Evolutionary conservation across 2,329 filamentous ascomycete genomes (phyloP).

Genomic region (Lecanicillium sp.): DNA sequence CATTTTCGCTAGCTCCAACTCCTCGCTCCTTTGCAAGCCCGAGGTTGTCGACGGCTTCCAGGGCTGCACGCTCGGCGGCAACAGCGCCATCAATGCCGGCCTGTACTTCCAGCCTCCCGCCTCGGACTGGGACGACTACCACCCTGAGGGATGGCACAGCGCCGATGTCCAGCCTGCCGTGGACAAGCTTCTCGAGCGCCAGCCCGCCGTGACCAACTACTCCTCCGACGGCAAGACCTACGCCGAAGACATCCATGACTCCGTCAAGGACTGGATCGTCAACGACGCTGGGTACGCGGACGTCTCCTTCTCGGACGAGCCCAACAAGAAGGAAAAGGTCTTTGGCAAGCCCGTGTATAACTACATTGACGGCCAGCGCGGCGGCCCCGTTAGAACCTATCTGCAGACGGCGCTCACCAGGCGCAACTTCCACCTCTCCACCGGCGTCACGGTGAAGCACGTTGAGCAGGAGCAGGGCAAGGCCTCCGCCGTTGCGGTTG

Average conservation of each 20-base stretch:
- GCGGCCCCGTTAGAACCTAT: constrained; percentile 41
- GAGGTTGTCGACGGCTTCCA: constrained; percentile 33
- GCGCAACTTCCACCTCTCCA: constrained; percentile 35
- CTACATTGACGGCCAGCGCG: constrained; percentile 40
- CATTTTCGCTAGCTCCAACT: constrained; percentile 34
- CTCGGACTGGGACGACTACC: constrained; percentile 43
- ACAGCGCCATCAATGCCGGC: constrained; percentile 46
- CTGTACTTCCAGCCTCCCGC: constrained; percentile 45
- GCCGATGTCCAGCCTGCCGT: constrained; percentile 39
- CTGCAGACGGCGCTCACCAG: constrained; percentile 35
- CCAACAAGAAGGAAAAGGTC: constrained; percentile 36
- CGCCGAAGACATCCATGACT: constrained; percentile 38
- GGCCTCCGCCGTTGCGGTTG: constrained; percentile 34
- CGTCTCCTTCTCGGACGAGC: constrained; percentile 36
- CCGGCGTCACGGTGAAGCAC: constrained; percentile 32
- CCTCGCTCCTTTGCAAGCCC: constrained; percentile 30
- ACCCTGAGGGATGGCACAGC: constrained; percentile 42
- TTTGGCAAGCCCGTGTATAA: constrained; percentile 41
- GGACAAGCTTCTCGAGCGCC: constrained; percentile 31
- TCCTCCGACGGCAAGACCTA: constrained; percentile 38
- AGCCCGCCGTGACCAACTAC: constrained; percentile 34
- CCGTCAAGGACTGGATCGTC: constrained; percentile 41
- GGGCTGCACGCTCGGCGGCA: constrained; percentile 44
- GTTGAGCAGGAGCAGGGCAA: constrained; percentile 30
- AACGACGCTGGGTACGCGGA: constrained; percentile 37